Evolutionary conservation across 1,284 basidiomycete species (phyloP), one percentile per base, ranked within the genome.

Genomic region (Tilletiaria anomala): DNA sequence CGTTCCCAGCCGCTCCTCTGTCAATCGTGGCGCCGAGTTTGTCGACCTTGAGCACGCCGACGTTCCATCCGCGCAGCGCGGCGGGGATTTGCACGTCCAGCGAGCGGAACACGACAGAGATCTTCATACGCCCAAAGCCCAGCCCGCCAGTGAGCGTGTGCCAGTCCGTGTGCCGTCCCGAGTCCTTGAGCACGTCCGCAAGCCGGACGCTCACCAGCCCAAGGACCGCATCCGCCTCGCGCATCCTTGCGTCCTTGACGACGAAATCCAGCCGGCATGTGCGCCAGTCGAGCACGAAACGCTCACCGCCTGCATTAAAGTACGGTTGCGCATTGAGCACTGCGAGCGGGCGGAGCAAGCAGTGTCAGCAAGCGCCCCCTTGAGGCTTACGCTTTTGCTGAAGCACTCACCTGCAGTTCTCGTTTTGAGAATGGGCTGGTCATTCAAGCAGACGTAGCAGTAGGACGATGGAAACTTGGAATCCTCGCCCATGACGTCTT

Each of bases 371-470:
- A n/a, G n/a, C n/a, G n/a, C n/a, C n/a, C n/a, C n/a, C n/a, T n/a
- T n/a, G n/a, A n/a, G n/a, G n/a, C n/a, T n/a, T n/a, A n/a, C n/a
- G n/a, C n/a, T n/a, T n/a, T n/a, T n/a, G n/a, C n/a, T n/a, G n/a
- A n/a, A n/a, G n/a, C n/a, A n/a, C n/a, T n/a, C n/a, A 2, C 51
- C 42, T 41, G 60, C 59, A 18, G 54, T 61, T 24, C 60, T 43
- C 2, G 58, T 61, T 17, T 50, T 45, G 48, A 58, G 58, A 29
- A 63, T 45, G n/a, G 56, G 47, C 35, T 59, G 56, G 42, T 63
- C 60, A 40, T 63, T 61, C 31, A 63, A 40, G 35, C 61, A 40
- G 15, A 61, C 56, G 26, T 63, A 58, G 3, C 57, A 56, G 36
- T 63, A 63, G 3, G 56, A 56, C 18, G 52, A 56, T 5, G 60